Evolutionary conservation across 768 basidiomycete species (phyloP).

Genomic region (Amanita inopinata): DNA sequence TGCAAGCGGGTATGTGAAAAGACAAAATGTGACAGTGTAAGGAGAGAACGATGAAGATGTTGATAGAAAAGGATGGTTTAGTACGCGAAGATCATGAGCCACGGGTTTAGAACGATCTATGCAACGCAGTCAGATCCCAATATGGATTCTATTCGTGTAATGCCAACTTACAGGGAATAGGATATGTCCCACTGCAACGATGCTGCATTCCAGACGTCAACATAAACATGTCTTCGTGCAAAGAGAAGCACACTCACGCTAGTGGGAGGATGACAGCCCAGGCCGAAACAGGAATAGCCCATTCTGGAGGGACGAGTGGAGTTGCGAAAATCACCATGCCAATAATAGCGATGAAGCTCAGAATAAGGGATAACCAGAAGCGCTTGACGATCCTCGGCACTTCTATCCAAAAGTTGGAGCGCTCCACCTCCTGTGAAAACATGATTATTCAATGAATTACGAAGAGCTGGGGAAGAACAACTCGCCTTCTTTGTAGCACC

Average conservation of each 20-base stretch:
- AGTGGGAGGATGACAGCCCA: constrained; percentile 77
- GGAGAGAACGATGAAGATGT: constrained; percentile 3
- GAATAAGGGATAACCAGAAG: constrained; percentile 56
- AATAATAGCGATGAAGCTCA: constrained; percentile 41
- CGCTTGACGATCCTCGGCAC: constrained; percentile 76
- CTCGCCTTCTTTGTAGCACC: constrained; percentile 59
- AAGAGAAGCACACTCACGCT: constrained; percentile 31
- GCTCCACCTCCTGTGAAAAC: constrained; percentile 62
- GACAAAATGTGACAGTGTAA: too few species aligned
- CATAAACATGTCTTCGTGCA: constrained; percentile 3
- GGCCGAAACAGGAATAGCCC: constrained; percentile 49
- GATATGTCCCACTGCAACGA: constrained; percentile 58
- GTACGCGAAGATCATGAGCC: constrained; percentile 78
- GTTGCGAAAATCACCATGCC: constrained; percentile 50
- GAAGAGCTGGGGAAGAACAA: background rate
- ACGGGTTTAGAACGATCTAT: constrained; percentile 78
- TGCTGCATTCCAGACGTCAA: constrained; percentile 22
- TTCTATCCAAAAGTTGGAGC: constrained; percentile 86
- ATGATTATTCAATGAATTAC: background rate
- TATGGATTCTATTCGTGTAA: background rate
- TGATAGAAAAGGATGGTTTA: constrained; percentile 15
- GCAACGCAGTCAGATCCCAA: constrained; percentile 7
- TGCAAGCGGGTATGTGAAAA: too few species aligned
- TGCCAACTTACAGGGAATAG: constrained; percentile 60
- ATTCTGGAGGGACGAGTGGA: constrained; percentile 46